Percentiles rank a stretch among this genome's conserved stretches.
Conservation (phyloP, 805 yeast species). For the Debaryomyces prosopidis region DNA sequence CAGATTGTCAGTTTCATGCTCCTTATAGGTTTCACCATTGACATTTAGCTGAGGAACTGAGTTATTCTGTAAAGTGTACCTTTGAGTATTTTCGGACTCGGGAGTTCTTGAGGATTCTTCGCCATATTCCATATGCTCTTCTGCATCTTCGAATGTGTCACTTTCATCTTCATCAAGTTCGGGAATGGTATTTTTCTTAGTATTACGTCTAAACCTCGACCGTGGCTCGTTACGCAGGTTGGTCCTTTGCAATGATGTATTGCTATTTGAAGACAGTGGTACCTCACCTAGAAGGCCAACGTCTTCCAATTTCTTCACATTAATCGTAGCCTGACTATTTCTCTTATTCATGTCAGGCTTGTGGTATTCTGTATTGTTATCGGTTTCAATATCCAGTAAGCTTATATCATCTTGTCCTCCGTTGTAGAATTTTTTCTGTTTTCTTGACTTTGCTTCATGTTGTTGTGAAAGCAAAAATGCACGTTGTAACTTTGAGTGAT, state of each 20-base stretch:
- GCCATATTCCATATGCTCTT: neutral
- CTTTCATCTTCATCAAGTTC: slow-evolving; percentile 4
- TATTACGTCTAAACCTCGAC: neutral
- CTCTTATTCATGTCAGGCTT: slow-evolving; percentile 5
- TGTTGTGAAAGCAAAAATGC: slow-evolving; percentile 52
- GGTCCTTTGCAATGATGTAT: slow-evolving; percentile 3
- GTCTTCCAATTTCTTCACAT: slow-evolving; percentile 26
- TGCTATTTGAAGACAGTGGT: slow-evolving; percentile 24
- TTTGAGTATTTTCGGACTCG: neutral
- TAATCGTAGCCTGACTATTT: slow-evolving; percentile 25
- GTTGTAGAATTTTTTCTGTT: slow-evolving; percentile 15
- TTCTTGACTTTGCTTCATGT: slow-evolving; percentile 32
- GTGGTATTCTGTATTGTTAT: neutral
- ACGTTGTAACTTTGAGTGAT: slow-evolving; percentile 55
- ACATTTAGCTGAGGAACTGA: too few relatives aligned
- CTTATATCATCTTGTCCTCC: slow-evolving; percentile 11
- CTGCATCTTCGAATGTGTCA: slow-evolving; percentile 1
- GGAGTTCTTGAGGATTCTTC: slow-evolving; percentile 1
- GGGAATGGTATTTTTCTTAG: neutral
- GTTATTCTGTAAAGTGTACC: slow-evolving; percentile 1
- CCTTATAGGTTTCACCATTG: too few relatives aligned
- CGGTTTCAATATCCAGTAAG: slow-evolving; percentile 11
- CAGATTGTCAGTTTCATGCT: too few relatives aligned
- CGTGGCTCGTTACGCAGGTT: neutral
- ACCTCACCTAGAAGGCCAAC: slow-evolving; percentile 38